Base-by-base conservation (phyloP, 2,329 filamentous ascomycete species). In the Neofusicoccum ribis region DNA sequence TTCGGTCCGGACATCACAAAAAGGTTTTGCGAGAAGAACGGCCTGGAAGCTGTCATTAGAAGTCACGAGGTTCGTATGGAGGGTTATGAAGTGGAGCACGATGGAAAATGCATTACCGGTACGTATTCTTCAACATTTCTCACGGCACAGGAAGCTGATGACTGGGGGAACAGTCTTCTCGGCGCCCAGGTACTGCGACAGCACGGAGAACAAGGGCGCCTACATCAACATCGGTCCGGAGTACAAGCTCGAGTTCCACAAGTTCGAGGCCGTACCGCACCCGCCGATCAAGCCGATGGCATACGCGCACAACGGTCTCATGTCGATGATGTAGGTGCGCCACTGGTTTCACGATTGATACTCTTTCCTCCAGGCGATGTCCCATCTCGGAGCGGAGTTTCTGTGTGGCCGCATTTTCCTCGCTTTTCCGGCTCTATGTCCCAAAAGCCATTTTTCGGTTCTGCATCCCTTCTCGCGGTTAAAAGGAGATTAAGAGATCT, bases 51-150 rank as follows among this genome's bases (percentile, higher is more conserved):
- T 51, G 90, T 99, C 69, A 99, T 99, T 72, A 90, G 95, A 72
- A 97, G 93, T 74, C 95, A 99, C 81, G 95, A 99, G 78, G 95
- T 99, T 34, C 89, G 95, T 72, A 99, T 99, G 95, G 93, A 95
- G 67, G 95, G 95, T n/a, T 99, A 98, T 74, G 94, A 99, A 77
- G 91, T 97, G 70, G 94, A 99, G 83, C 95, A 99, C 77, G 91
- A 95, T 72, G 95, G 94, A 69, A 89, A 88, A 72, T 99, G 95
- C 77, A 97, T 99, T 72, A 99, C 95, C 52, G 90, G 90, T 91
- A 83, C 70, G 84, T 78, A 11, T 12, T 20, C 23, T n/a, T 17
- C 51, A 5, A 31, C 6, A 7, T 8, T 5, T 27, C 50, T 15
- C 17, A 31, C 6, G 27, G 6, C 6, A 31, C 27, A 31, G 27